Evolutionary conservation across 192 early-diverging fungal species (phyloP), one percentile per base, ranked within the genome.

Genomic region (Jimgerdemannia lactiflua): DNA sequence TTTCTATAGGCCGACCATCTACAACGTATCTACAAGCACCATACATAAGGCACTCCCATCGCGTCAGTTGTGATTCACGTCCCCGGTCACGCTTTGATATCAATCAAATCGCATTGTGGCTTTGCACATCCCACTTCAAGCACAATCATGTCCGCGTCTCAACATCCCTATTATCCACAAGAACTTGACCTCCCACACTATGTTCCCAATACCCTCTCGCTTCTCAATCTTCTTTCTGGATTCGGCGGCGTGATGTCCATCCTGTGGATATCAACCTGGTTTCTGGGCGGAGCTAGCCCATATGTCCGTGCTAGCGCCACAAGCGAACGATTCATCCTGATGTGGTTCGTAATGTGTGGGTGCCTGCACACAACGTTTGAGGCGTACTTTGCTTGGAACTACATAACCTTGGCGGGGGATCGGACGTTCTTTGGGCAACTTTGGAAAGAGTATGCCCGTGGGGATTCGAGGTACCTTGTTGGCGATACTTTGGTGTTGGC

Each of bases 401-500:
- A 93, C 77, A 64, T 72, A 10, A 86, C 86, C 3, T 84, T 98
- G 68, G 91, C 92, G 0, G 64, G 64, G 6, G 89, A 92, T 82
- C 78, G 86, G 69, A 80, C 74, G 39, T 72, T 94, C 4, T 65
- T 96, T 49, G 93, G 87, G 6, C 88, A 96, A 63, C 73, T 95
- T 72, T 98, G 94, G 94, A 95, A 95, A 85, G 95, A 98, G 82
- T 98, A 98, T 83, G 78, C 94, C 2, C 84, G 90, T 73, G 88
- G 89, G 49, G 97, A 98, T 81, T 96, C 95, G 20, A 83, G 95
- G 49, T 98, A 98, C 80, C 83, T 97, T 64, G 86, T 87, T 40
- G 87, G 85, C 66, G 97, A 98, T 71, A 84, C 91, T 7, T 93
- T 95, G 73, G 92, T 96, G 3, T 78, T 93, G 39, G 87, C 92